phyloP scores from a whole-genome alignment of 495 filamentous ascomycete species.

The Neurospora sp. region DNA sequence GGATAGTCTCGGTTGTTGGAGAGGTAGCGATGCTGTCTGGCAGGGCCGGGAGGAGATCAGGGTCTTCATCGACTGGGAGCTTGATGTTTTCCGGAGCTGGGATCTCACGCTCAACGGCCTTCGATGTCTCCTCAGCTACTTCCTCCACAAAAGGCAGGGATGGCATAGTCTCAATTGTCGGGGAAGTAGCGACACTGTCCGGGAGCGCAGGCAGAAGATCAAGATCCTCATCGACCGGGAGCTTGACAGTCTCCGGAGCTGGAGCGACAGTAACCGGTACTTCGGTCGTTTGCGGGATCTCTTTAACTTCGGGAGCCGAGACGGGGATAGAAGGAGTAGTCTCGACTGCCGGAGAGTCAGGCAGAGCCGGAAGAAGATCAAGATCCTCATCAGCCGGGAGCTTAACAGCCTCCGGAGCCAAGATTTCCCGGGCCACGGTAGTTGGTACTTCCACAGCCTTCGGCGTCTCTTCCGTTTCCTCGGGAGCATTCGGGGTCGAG shows the following conservation, averaged over 20 bases:
- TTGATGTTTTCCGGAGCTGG: neutral
- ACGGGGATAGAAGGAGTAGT: neutral
- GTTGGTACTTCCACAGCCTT: neutral
- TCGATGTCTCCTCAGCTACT: neutral
- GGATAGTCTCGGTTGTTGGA: neutral
- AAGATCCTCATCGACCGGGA: neutral
- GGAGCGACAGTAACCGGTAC: neutral
- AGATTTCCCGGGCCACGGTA: neutral
- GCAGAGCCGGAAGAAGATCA: conserved; percentile 1
- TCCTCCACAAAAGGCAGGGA: too few relatives aligned
- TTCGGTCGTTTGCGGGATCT: neutral
- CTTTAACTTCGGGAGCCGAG: neutral
- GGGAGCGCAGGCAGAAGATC: neutral
- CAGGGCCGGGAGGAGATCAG: neutral
- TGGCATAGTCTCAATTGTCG: neutral
- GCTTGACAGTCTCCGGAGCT: neutral
- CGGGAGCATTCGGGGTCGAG: neutral
- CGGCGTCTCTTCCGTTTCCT: neutral
- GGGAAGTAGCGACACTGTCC: neutral
- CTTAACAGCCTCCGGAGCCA: neutral
- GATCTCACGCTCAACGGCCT: neutral
- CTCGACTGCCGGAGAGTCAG: neutral
- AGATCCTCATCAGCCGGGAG: neutral
- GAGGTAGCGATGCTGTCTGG: neutral
- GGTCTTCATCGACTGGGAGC: neutral